Percentiles rank a stretch among this genome's conserved stretches.
phyloP scores from a whole-genome alignment of 139 green algal species.

The Picochlorum sp. region DNA sequence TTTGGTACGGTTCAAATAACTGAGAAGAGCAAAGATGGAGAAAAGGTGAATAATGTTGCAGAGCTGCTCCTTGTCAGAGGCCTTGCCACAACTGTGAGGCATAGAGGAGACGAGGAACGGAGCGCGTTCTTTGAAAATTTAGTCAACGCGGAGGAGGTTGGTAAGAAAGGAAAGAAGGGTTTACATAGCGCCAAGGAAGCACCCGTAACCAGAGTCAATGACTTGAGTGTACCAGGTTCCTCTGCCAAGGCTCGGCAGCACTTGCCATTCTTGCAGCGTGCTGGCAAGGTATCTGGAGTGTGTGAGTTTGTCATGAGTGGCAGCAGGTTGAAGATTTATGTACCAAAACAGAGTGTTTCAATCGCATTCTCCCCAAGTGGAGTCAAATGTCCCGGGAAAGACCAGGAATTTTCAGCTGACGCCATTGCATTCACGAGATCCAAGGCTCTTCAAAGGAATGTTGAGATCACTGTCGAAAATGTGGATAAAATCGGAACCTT shows the following conservation, averaged over 20 bases:
- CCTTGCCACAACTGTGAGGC: conserved; percentile 68
- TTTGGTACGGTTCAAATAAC: conserved; percentile 72
- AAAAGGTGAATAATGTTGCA: conserved; percentile 58
- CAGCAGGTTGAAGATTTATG: conserved; percentile 69
- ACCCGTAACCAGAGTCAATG: conserved; percentile 68
- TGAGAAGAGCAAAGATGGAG: conserved; percentile 18
- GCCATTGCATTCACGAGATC: conserved; percentile 73
- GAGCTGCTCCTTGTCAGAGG: conserved; percentile 81
- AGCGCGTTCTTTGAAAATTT: conserved; percentile 78
- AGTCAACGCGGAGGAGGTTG: conserved; percentile 74
- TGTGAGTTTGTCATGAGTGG: conserved; percentile 81
- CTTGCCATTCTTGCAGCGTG: conserved; percentile 88
- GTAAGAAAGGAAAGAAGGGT: conserved; percentile 68
- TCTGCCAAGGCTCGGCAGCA: conserved; percentile 70
- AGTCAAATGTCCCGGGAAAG: conserved; percentile 57
- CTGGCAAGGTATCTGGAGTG: conserved; percentile 51
- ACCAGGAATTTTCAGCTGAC: conserved; percentile 78
- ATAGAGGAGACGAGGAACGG: conserved; percentile 44
- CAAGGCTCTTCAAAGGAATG: conserved; percentile 60
- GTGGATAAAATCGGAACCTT: conserved; percentile 90
- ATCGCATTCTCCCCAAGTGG: conserved; percentile 83
- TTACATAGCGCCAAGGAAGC: conserved; percentile 72
- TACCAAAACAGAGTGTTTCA: conserved; percentile 79
- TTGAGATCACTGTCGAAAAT: conserved; percentile 59
- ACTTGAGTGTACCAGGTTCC: conserved; percentile 64